phyloP scores from a whole-genome alignment of 495 filamentous ascomycete species.

The Neurospora sp. region DNA sequence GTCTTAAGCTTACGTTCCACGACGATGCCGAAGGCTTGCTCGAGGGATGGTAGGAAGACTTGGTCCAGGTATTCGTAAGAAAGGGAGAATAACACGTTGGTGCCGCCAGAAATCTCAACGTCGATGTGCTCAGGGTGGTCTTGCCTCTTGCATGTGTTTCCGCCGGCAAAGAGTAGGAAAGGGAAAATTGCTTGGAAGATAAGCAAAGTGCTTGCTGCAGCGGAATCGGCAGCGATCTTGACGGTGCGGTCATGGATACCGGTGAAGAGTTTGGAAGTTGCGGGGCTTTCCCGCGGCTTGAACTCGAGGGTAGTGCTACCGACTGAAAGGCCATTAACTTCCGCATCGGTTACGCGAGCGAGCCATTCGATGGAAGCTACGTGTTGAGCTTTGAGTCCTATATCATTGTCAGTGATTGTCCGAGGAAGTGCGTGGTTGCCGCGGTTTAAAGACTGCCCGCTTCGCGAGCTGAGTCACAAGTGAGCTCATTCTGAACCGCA shows the following conservation, averaged over 20 bases:
- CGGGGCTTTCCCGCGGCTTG: constrained; percentile 30
- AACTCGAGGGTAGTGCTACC: constrained; percentile 48
- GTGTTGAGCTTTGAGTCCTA: constrained; percentile 70
- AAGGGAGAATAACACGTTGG: constrained; percentile 62
- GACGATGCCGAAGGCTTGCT: constrained; percentile 47
- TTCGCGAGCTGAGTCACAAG: neutral
- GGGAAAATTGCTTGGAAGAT: constrained; percentile 78
- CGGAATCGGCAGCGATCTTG: constrained; percentile 31
- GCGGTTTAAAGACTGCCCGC: neutral
- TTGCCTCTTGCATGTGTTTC: constrained; percentile 14
- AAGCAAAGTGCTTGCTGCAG: constrained; percentile 49
- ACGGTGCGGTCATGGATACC: constrained; percentile 23
- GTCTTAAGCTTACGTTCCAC: constrained; percentile 46
- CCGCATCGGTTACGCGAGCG: constrained; percentile 50
- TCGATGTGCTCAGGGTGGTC: constrained; percentile 27
- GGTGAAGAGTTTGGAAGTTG: constrained; percentile 14
- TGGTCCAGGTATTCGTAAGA: constrained; percentile 71
- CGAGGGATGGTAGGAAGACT: constrained; percentile 63
- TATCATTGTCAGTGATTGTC: neutral
- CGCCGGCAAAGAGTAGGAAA: constrained; percentile 53
- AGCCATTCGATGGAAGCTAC: constrained; percentile 58
- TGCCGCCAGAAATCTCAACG: constrained; percentile 64
- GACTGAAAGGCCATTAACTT: constrained; percentile 43
- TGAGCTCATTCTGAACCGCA: neutral
- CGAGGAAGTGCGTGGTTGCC: neutral